Evolutionary conservation across 176 grass and related monocot species (phyloP), one percentile per base, ranked within the genome.

Genomic region (Metroxylon sagu): DNA sequence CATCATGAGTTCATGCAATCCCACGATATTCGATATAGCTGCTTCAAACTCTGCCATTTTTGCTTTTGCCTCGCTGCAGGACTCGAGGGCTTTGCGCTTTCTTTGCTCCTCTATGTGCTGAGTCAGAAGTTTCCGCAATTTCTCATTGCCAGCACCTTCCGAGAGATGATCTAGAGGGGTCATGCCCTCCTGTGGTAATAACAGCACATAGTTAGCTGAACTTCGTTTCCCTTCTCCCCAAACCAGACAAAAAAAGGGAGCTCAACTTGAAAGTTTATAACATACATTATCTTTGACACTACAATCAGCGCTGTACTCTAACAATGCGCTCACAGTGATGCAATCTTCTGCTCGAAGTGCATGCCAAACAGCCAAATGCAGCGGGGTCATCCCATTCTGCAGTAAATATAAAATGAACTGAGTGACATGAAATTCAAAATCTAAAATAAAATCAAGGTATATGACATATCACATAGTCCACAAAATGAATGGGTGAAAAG

Each of bases 281-380:
- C 53, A 55, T 90, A 98, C 93, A 85, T 98, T 76, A 59, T 98
- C 93, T 77, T 92, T 88, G n/a, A 76, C 78, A 79, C 62, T 85
- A 70, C 93, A 85, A 66, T 98, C 87, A 0, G 84, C 84, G 67
- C 83, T 85, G 64, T 98, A 77, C 52, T 70, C 73, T 71, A 98
- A 74, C 59, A 98, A 65, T 54, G 83, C 64, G 6, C 56, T 78
- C 29, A 98, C 84, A 0, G 84, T 98, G 62, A 65, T 79, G 69
- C 78, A 85, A 65, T 92, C 73, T 54, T 79, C 87, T 67, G 66
- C 64, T 66, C 80, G 78, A 54, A 91, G 50, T 74, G 93, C 81
- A 68, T 98, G 84, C 93, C 93, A 98, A 65, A 92, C 93, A 61
- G 87, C 93, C 66, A 98, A 77, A 77, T 98, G 93, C 63, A 98